Evolutionary conservation across 306 rosid genomes (phyloP).

Genomic region (Vigna angularis): DNA sequence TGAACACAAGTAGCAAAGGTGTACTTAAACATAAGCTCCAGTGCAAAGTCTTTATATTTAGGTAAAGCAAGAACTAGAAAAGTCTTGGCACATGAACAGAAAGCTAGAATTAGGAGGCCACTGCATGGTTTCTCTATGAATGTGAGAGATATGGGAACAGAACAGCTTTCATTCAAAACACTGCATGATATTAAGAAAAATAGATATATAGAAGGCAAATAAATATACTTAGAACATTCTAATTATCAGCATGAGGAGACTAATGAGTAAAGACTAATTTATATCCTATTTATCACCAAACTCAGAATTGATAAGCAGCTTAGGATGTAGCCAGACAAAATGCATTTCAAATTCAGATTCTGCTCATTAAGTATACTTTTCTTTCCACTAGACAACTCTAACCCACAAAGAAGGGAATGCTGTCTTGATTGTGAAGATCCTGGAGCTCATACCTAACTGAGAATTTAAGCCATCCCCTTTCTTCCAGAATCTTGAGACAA

Average conservation of each 20-base stretch:
- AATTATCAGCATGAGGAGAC: background rate
- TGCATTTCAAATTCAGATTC: background rate
- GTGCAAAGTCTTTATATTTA: background rate
- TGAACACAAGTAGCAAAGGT: too few relatives aligned
- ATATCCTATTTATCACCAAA: background rate
- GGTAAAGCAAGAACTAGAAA: background rate
- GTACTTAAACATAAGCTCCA: background rate
- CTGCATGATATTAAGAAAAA: background rate
- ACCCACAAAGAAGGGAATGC: constrained; percentile 28
- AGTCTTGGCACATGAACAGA: background rate
- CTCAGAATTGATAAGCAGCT: background rate
- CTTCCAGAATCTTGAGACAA: constrained; percentile 57
- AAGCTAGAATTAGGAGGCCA: too few relatives aligned
- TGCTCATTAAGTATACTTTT: background rate
- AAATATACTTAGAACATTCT: background rate
- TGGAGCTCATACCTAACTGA: constrained; percentile 57
- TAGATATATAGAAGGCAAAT: background rate
- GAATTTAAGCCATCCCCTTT: constrained; percentile 70
- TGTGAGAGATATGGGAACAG: background rate
- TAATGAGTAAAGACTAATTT: too few relatives aligned
- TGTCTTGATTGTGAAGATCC: constrained; percentile 53
- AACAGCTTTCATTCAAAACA: background rate
- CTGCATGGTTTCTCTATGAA: background rate
- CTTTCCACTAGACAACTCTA: constrained; percentile 4
- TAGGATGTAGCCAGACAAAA: background rate